Base-by-base conservation (phyloP, 2,329 filamentous ascomycete species). In the Fusarium floridanum region DNA sequence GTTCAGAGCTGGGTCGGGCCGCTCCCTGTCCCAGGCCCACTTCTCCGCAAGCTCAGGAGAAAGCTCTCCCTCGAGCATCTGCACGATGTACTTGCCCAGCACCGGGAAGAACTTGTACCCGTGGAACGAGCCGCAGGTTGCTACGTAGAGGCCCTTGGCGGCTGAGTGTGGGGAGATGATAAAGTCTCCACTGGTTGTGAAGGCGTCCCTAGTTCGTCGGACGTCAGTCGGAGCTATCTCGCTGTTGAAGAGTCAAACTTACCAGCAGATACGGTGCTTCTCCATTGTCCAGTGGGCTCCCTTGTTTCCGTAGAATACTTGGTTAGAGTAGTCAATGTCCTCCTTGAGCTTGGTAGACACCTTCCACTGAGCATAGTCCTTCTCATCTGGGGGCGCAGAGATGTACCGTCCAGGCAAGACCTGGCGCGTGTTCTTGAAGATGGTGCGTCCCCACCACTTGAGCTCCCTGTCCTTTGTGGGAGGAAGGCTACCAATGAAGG, bases 181-280 rank as follows among this genome's bases (percentile, higher is more conserved):
- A 74, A 91, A 91, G 77, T 93, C 90, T 24, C 86, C 85, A 77
- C 84, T 89, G 3, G 89, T 86, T 0, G 90, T 91, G 75, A 92
- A 89, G 11, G 90, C 91, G 72, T 93, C 91, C 91, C 91, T 92
- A 64, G 56, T 32, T 37, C n/a, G 27, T 20, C 62, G 34, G 7
- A 16, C 17, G 69, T 72, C 32, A 73, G 71, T 66, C 20, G 43
- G 36, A 32, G 37, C 37, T 48, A 22, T 24, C 17, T 68, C 39
- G 24, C 62, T 24, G 39, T 32, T 45, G 48, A 36, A 27, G 12
- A 14, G 20, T 24, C 24, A 24, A 24, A 24, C 88, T 80, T 80
- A 92, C 91, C 91, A 93, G 86, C 91, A 93, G 68, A 93, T 89
- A 7, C 91, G 86, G 77, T 91, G 88, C 77, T 91, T 89, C 66